Evolutionary conservation across 228 moss, liverwort and hornwort genomes (phyloP).

Genomic region (Sphagnum magellanicum): DNA sequence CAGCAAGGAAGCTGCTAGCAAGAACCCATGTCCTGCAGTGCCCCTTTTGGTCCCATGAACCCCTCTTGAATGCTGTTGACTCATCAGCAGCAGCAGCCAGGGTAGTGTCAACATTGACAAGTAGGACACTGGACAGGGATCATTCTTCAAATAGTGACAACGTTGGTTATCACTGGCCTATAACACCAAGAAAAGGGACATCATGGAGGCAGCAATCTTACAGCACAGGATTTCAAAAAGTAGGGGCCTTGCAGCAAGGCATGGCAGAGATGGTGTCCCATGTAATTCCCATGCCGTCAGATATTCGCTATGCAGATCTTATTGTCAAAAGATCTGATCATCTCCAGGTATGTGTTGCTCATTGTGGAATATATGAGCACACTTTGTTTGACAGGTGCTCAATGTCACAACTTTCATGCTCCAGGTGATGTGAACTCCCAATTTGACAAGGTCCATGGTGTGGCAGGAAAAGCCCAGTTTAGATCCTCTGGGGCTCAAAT

Average conservation of each 20-base stretch:
- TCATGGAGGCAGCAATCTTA: constrained; percentile 22
- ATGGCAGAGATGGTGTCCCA: constrained; percentile 49
- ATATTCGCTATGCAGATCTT: constrained; percentile 40
- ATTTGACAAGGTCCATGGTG: background rate
- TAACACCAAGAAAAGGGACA: constrained; percentile 3
- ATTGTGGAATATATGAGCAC: no score
- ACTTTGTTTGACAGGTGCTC: no score
- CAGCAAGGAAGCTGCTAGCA: constrained; percentile 15
- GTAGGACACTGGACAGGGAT: constrained; percentile 2
- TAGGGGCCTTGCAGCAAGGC: constrained; percentile 33
- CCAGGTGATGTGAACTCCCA: no score
- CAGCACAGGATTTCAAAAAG: constrained; percentile 21
- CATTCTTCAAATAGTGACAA: constrained; percentile 14
- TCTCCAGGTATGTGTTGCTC: constrained; percentile 24
- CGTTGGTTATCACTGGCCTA: constrained; percentile 4
- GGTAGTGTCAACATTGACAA: constrained; percentile 6
- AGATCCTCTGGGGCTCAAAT: constrained; percentile 48
- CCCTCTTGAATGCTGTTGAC: background rate
- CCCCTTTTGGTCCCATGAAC: constrained; percentile 3
- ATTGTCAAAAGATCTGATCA: constrained; percentile 30
- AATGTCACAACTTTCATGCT: no score
- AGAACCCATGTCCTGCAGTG: constrained; percentile 12
- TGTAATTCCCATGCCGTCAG: constrained; percentile 21
- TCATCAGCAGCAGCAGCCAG: constrained; percentile 4
- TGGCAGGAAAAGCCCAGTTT: constrained; percentile 61